phyloP scores from a whole-genome alignment of 495 filamentous ascomycete genomes.

The Pyrenula massariospora region DNA sequence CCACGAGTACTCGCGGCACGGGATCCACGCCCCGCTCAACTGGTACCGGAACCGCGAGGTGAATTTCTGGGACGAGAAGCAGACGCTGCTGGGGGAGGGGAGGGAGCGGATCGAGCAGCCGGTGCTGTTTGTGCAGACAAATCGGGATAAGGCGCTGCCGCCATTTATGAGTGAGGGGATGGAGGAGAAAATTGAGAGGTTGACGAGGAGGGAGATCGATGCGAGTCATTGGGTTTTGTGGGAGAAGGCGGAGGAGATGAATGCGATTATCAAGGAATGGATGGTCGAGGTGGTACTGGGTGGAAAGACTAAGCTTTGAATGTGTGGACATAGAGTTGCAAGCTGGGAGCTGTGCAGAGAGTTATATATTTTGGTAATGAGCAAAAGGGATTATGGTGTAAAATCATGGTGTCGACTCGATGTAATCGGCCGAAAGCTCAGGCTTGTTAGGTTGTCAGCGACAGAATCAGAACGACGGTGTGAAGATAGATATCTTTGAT shows the following conservation, averaged over 20 bases:
- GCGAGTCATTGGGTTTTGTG: slow-evolving; percentile 60
- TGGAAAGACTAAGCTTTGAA: slow-evolving; percentile 13
- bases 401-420: too few species aligned
- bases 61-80: slow-evolving; percentile 64
- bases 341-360: slow-evolving; percentile 15
- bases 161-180: slow-evolving; percentile 56
- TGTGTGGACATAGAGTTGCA: too few species aligned
- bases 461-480: too few species aligned
- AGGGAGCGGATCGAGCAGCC: slow-evolving; percentile 46
- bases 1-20: slow-evolving; percentile 53
- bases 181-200: slow-evolving; percentile 29
- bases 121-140: slow-evolving; percentile 61
- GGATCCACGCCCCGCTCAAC: slow-evolving; percentile 63
- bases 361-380: too few species aligned
- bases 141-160: slow-evolving; percentile 55
- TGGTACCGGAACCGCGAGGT: slow-evolving; percentile 71
- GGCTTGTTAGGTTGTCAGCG: too few species aligned
- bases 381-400: too few species aligned
- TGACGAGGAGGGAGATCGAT: slow-evolving; percentile 42
- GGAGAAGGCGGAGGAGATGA: slow-evolving; percentile 49
- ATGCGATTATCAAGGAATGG: slow-evolving; percentile 33
- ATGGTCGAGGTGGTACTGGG: slow-evolving; percentile 27
- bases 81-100: neutral
- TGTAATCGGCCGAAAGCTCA: too few species aligned
- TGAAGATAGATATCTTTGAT: too few species aligned